Percentiles rank a stretch among this genome's conserved stretches.
Evolutionary conservation across 2,329 filamentous ascomycete genomes (phyloP).

Genomic region (Tolypocladium sp.): DNA sequence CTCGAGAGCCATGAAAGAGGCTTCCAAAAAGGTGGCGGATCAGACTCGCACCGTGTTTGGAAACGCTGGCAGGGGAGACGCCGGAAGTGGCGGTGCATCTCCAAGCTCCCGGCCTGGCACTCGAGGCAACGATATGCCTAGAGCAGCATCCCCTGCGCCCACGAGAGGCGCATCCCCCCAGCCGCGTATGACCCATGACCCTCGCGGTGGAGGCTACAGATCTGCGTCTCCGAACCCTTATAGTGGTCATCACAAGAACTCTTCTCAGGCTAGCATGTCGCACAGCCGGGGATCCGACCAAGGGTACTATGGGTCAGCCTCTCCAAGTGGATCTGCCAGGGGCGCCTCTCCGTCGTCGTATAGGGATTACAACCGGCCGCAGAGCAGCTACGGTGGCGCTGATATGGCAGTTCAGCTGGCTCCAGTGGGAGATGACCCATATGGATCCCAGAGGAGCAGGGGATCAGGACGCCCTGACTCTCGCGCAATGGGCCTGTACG

Average conservation of each 20-base stretch:
- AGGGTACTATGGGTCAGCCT: conserved; percentile 41
- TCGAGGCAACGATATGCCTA: conserved; percentile 48
- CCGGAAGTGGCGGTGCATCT: conserved; percentile 19
- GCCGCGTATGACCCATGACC: conserved; percentile 42
- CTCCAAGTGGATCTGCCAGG: conserved; percentile 37
- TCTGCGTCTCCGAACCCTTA: conserved; percentile 59
- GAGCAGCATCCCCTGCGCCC: conserved; percentile 60
- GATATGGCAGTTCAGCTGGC: conserved; percentile 64
- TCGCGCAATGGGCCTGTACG: conserved; percentile 47
- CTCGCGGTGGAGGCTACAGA: conserved; percentile 30
- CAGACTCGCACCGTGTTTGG: conserved; percentile 76
- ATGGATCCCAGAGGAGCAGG: conserved; percentile 46
- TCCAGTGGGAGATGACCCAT: conserved; percentile 44
- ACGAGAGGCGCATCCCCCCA: conserved; percentile 55
- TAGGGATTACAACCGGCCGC: conserved; percentile 37
- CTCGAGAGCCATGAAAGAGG: conserved; percentile 89
- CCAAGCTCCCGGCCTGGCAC: conserved; percentile 47
- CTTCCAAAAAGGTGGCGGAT: conserved; percentile 77
- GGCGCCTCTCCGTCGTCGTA: conserved; percentile 40
- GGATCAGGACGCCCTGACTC: conserved; percentile 38
- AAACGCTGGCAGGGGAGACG: conserved; percentile 22
- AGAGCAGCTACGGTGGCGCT: conserved; percentile 37
- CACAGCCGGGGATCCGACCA: conserved; percentile 39
- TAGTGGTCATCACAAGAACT: conserved; percentile 24
- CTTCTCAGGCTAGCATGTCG: conserved; percentile 28